A percentile compares a stretch with the other conserved stretches of the same genome.
phyloP scores from a whole-genome alignment of 306 rosid species.

The Quercus dentata region DNA sequence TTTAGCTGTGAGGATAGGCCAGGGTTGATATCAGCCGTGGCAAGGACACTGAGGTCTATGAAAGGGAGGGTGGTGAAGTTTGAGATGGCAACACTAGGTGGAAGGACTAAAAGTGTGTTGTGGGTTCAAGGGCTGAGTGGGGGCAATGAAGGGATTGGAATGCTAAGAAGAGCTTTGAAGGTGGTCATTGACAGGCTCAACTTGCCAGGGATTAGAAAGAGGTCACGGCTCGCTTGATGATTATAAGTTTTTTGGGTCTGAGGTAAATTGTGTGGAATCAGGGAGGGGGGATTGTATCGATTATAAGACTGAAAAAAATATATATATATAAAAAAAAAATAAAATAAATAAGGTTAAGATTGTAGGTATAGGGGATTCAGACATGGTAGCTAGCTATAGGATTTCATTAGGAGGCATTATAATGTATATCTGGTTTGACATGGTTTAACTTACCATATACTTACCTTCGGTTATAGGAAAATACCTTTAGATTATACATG shows the following conservation, averaged over 20 bases:
- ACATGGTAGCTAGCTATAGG: too few relatives aligned
- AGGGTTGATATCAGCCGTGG: conserved; percentile 38
- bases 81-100: conserved; percentile 62
- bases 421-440: background rate
- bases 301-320: too few relatives aligned
- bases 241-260: background rate
- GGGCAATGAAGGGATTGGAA: conserved; percentile 36
- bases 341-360: too few relatives aligned
- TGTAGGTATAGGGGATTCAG: too few relatives aligned
- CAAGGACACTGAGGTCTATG: conserved; percentile 37
- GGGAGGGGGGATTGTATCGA: too few relatives aligned
- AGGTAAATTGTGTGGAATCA: too few relatives aligned
- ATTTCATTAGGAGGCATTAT: too few relatives aligned
- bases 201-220: background rate
- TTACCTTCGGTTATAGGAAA: background rate
- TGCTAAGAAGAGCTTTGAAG: conserved; percentile 49
- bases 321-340: too few relatives aligned
- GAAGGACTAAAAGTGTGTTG: conserved; percentile 49
- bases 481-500: background rate
- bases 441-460: background rate
- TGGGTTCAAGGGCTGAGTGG: conserved; percentile 42
- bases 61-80: conserved; percentile 51
- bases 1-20: too few relatives aligned
- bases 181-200: conserved; percentile 34
- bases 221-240: background rate